Evolutionary conservation across 805 yeast genomes (phyloP).

Genomic region (Saccharomycopsis olivae): DNA sequence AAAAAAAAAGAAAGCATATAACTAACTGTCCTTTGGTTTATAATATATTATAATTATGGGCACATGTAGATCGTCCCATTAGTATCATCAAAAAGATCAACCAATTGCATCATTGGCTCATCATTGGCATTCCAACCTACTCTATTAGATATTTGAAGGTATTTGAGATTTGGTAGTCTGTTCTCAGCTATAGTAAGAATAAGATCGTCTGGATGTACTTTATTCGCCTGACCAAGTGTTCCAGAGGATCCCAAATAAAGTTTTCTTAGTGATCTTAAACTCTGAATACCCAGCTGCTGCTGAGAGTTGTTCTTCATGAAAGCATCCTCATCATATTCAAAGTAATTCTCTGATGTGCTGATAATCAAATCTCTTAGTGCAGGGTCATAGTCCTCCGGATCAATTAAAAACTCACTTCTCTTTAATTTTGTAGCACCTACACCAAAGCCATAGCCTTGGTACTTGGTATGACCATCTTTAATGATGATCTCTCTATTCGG

Average conservation of each 20-base stretch:
- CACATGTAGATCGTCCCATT: slow-evolving; percentile 15
- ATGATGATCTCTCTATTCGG: slow-evolving; percentile 5
- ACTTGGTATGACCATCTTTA: background rate
- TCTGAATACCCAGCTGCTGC: slow-evolving; percentile 3
- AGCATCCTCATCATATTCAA: slow-evolving; percentile 6
- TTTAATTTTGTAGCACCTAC: background rate
- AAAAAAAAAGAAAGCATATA: background rate
- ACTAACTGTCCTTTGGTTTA: background rate
- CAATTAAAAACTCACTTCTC: background rate
- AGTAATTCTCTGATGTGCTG: slow-evolving; percentile 11
- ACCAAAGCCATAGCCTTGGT: background rate
- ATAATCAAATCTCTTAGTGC: slow-evolving; percentile 9
- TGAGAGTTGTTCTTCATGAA: background rate
- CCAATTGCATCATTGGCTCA: slow-evolving; percentile 11
- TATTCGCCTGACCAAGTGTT: slow-evolving; percentile 69
- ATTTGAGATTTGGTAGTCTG: slow-evolving; percentile 56
- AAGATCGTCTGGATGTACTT: slow-evolving; percentile 80
- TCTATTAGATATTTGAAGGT: slow-evolving; percentile 58
- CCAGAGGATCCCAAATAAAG: slow-evolving; percentile 79
- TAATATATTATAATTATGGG: slow-evolving; percentile 4
- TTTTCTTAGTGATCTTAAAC: slow-evolving; percentile 40
- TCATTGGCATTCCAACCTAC: slow-evolving; percentile 69
- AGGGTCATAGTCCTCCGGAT: background rate
- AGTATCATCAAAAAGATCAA: slow-evolving; percentile 10
- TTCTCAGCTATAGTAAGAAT: slow-evolving; percentile 76